Base-by-base conservation (phyloP, 345 rosid genomes). In the Cardamine resedifolia region DNA sequence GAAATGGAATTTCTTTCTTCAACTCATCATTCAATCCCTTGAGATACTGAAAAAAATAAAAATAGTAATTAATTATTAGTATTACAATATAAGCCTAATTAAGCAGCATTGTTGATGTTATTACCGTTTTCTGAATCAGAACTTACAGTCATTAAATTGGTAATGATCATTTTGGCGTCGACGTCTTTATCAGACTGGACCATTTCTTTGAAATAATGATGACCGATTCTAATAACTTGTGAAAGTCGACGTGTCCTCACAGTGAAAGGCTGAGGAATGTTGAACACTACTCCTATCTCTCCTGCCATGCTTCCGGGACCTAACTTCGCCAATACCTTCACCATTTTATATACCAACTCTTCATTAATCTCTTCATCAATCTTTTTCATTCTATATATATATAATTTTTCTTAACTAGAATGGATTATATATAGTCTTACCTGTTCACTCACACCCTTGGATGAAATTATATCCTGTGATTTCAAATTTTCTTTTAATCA, bases 261-360 rank as follows among this genome's bases (percentile, higher is more conserved):
- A 1, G 79, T 70, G 71, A 76, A 76, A 36, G 97, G 98, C 73
- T 94, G 98, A 34, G 96, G 97, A 74, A 89, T 81, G 75, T 94
- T 94, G 83, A 94, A 91, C 16, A 91, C 50, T 45, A 94, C 98
- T 39, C 96, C 97, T 60, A 94, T 83, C 70, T 94, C 99, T 78
- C 99, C 99, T 49, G 86, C 89, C 87, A 95, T 78, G 24, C 85
- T 87, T 48, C 86, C 83, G 6, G 91, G 65, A 68, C 86, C 96
- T 81, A 88, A 81, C 80, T 85, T 87, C 19, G 84, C 77, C 79
- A 91, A 74, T 66, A 80, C 44, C 97, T 92, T 85, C 70, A 69
- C 55, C 61, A 56, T 55, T 14, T 58, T 14, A n/a, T 28, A 36
- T 33, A 57, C 10, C 34, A 74, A 19, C 33, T 26, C 59, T 26